Conservation (phyloP, 2,329 filamentous ascomycete species). For the Hypoxylon sp. region DNA sequence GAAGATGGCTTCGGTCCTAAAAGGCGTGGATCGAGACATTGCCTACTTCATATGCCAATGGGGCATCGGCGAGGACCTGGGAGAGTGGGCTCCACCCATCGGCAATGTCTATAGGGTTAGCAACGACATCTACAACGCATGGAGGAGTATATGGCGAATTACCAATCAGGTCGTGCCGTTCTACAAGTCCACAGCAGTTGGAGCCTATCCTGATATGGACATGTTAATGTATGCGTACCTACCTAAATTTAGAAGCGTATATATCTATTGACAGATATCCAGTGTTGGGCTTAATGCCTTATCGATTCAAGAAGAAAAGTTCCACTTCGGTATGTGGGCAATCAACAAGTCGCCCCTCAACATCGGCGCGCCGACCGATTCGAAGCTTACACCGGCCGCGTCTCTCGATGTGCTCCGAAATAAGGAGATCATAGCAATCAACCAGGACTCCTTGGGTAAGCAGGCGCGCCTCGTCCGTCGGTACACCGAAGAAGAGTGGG, state of each 20-base stretch:
- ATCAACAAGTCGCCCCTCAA: conserved; percentile 66
- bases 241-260: neutral
- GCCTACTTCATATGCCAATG: conserved; percentile 68
- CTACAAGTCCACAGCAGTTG: conserved; percentile 60
- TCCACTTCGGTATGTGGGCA: conserved; percentile 68
- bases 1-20: conserved; percentile 63
- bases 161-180: conserved; percentile 67
- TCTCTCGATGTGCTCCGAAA: conserved; percentile 65
- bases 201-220: conserved; percentile 67
- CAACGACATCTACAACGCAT: conserved; percentile 68
- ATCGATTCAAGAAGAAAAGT: conserved; percentile 63
- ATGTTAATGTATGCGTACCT: conserved; percentile 63
- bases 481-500: conserved; percentile 65
- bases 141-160: conserved; percentile 67
- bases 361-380: conserved; percentile 62
- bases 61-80: conserved; percentile 65
- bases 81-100: conserved; percentile 62
- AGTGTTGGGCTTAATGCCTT: conserved; percentile 64
- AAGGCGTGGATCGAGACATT: conserved; percentile 59
- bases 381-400: conserved; percentile 55
- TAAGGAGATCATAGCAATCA: conserved; percentile 69
- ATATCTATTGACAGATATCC: conserved; percentile 12
- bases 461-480: conserved; percentile 66
- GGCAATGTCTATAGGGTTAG: conserved; percentile 67
- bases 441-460: conserved; percentile 68